These are phyloP conservation scores for Rhizopogon salebrosus DNA, from an alignment of 768 basidiomycete genomes.

Conservation along the genomic window DNA sequence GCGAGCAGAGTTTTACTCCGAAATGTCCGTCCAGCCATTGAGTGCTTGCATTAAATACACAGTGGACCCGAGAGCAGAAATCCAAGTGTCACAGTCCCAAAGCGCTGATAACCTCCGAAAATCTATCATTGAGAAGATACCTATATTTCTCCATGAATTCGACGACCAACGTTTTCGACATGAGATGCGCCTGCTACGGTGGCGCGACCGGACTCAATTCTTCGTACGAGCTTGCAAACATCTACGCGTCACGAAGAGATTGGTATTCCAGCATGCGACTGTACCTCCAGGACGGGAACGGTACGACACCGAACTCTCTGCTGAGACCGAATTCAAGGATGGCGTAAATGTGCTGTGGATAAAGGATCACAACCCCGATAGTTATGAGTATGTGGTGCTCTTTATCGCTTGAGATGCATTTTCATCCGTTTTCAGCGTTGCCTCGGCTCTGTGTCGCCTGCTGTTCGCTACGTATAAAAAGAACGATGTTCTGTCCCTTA, in stretches of 20 bases:
- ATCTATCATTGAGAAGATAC: conserved; percentile 69
- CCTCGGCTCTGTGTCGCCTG: conserved; percentile 70
- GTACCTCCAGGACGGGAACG: neutral
- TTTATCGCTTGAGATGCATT: neutral
- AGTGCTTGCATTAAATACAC: conserved; percentile 69
- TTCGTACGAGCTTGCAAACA: conserved; percentile 59
- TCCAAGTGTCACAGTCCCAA: conserved; percentile 32
- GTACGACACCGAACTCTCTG: conserved; percentile 54
- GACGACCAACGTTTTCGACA: conserved; percentile 44
- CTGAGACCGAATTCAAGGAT: conserved; percentile 47
- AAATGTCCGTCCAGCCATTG: conserved; percentile 65
- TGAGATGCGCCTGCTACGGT: conserved; percentile 53
- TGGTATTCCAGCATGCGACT: conserved; percentile 39
- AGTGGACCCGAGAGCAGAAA: conserved; percentile 40
- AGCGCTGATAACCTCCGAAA: conserved; percentile 44
- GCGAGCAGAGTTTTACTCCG: conserved; percentile 57
- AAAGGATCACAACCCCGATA: conserved; percentile 64
- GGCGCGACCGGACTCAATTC: conserved; percentile 54
- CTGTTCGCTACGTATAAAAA: conserved; percentile 70
- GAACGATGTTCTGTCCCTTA: conserved; percentile 81
- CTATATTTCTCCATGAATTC: conserved; percentile 85
- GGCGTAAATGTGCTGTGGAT: conserved; percentile 59
- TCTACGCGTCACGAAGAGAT: conserved; percentile 50
- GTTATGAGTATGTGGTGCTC: conserved; percentile 68
- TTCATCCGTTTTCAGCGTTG: conserved; percentile 49